Conservation (phyloP, 176 grass and related monocot genomes). For the Zea mays region DNA sequence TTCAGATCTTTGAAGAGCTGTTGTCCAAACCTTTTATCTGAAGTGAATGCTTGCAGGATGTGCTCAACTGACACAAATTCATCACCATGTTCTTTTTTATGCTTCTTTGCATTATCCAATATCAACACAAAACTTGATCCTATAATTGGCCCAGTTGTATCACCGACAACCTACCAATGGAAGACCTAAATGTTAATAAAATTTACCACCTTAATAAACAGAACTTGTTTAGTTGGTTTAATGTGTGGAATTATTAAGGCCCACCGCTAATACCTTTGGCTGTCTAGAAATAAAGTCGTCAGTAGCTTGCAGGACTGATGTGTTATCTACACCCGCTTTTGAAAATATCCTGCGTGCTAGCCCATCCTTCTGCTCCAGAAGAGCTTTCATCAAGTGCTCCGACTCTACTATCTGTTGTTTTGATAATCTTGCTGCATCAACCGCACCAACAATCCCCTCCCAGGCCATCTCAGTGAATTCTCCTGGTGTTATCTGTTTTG, state of each 20-base stretch:
- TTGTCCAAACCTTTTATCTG: constrained; percentile 91
- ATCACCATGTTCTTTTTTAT: constrained; percentile 81
- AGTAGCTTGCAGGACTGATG: constrained; percentile 65
- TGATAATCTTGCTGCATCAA: constrained; percentile 70
- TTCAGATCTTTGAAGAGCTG: constrained; percentile 79
- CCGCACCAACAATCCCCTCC: constrained; percentile 71
- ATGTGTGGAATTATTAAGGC: not conserved
- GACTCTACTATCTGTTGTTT: constrained; percentile 90
- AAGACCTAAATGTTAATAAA: constrained; percentile 12
- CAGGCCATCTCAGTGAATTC: constrained; percentile 88
- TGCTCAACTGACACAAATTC: constrained; percentile 94
- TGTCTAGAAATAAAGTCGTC: constrained; percentile 83
- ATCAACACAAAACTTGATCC: constrained; percentile 73
- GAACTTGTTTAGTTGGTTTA: not conserved
- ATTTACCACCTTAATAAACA: not conserved
- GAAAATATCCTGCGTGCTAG: constrained; percentile 87
- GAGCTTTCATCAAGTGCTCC: constrained; percentile 94
- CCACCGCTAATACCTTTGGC: constrained; percentile 55
- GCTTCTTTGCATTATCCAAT: constrained; percentile 72
- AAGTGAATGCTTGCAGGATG: constrained; percentile 65
- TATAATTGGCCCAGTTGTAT: constrained; percentile 70
- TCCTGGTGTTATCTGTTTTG: constrained; percentile 54
- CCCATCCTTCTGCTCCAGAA: constrained; percentile 94
- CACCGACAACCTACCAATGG: constrained; percentile 65
- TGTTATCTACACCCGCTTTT: constrained; percentile 85